Percentiles rank a stretch among this genome's conserved stretches.
These are phyloP conservation scores for Mycena galopus DNA, from an alignment of 768 basidiomycete genomes.

Conservation along the genomic window DNA sequence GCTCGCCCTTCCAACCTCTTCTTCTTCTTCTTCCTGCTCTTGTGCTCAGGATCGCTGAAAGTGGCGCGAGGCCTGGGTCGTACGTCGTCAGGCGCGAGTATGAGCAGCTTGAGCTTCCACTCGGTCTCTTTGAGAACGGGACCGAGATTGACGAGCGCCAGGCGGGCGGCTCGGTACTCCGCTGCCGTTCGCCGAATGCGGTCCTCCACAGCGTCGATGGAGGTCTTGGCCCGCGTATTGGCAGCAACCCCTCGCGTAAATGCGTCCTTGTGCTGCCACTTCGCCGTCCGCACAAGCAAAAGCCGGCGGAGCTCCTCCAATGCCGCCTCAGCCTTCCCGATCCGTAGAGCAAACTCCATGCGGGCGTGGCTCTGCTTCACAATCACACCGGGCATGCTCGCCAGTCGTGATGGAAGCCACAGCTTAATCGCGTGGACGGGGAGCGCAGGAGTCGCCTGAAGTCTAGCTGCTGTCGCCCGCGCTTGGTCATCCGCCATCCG, in stretches of 20 bases:
- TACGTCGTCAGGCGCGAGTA: slow-evolving; percentile 31
- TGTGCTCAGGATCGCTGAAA: background rate
- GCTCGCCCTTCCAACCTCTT: background rate
- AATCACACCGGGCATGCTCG: background rate
- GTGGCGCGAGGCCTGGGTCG: slow-evolving; percentile 30
- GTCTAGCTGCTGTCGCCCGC: too few species aligned
- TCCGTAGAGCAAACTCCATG: background rate
- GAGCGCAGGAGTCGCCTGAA: background rate
- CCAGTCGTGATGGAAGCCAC: slow-evolving; percentile 42
- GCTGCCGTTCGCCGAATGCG: background rate
- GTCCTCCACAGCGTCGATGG: background rate
- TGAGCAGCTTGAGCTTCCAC: slow-evolving; percentile 32
- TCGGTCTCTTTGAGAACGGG: background rate
- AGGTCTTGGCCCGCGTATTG: background rate
- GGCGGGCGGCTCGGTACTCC: background rate
- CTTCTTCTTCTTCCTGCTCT: background rate
- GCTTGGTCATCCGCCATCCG: background rate
- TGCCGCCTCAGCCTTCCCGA: background rate
- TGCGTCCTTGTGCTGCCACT: background rate
- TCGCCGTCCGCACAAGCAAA: background rate
- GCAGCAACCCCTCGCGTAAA: too few species aligned
- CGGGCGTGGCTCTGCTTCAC: slow-evolving; percentile 1
- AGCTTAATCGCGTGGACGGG: slow-evolving; percentile 14
- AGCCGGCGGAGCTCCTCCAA: background rate
- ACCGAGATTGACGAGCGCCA: background rate